phyloP scores from a whole-genome alignment of 176 grass and related monocot species.

The Canna indica region DNA sequence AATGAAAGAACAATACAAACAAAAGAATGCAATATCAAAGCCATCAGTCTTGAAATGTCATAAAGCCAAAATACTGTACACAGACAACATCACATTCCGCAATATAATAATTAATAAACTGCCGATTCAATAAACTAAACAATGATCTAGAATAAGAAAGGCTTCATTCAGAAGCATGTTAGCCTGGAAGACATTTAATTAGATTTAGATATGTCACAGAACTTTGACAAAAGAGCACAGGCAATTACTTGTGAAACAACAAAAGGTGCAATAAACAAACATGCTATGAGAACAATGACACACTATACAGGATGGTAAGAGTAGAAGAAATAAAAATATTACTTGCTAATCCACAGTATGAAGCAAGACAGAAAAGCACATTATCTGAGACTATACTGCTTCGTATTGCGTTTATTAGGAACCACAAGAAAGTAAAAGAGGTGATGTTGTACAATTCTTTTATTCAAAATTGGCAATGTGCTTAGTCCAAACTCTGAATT shows the following conservation, averaged over 20 bases:
- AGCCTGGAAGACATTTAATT: background rate
- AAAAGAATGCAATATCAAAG: background rate
- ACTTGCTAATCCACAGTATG: background rate
- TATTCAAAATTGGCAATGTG: background rate
- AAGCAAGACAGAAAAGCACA: background rate
- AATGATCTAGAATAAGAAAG: background rate
- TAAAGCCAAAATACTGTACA: background rate
- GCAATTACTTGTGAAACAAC: background rate
- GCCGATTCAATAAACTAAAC: background rate
- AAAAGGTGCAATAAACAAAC: background rate
- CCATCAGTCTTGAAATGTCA: background rate
- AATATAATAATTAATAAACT: background rate
- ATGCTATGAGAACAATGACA: background rate
- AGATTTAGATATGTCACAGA: background rate
- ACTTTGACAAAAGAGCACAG: background rate
- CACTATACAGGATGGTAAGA: slow-evolving; percentile 1
- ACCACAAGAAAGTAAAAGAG: background rate
- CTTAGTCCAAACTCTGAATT: background rate
- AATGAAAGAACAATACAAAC: background rate
- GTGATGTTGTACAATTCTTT: background rate
- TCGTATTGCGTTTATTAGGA: background rate
- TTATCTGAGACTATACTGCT: background rate
- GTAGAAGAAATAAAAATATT: background rate
- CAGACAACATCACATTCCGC: background rate
- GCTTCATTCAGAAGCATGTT: background rate